A percentile compares a stretch with the other conserved stretches of the same genome.
Evolutionary conservation across 2,329 filamentous ascomycete genomes (phyloP).

Genomic region (Stachybotrys chlorohalonatus): DNA sequence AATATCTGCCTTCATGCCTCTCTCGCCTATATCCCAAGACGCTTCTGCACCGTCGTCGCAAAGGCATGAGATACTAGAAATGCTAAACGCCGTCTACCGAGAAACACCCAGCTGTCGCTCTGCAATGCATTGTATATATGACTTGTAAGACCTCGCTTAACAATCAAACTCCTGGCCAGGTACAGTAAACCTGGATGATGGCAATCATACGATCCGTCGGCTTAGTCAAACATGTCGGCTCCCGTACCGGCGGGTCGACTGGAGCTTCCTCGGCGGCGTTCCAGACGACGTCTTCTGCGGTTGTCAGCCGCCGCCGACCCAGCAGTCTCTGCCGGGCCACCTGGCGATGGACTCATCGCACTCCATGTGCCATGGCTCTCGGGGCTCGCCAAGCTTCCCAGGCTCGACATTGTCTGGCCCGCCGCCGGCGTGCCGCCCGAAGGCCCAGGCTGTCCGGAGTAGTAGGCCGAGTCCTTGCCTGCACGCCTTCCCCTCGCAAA

Average conservation of each 20-base stretch:
- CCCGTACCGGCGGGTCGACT: conserved; percentile 16
- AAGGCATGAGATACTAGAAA: background rate
- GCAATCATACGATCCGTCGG: background rate
- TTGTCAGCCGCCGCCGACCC: conserved; percentile 36
- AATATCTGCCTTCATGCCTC: background rate
- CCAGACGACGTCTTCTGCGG: conserved; percentile 44
- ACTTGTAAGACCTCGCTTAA: too few relatives aligned
- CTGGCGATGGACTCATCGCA: conserved; percentile 38
- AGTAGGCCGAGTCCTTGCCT: conserved; percentile 53
- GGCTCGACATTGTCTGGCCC: conserved; percentile 35
- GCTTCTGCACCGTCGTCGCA: background rate
- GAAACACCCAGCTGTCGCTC: background rate
- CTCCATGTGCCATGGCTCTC: conserved; percentile 47
- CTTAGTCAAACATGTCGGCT: conserved; percentile 28
- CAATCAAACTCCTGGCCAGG: too few relatives aligned
- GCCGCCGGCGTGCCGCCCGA: conserved; percentile 20
- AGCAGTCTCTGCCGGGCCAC: conserved; percentile 24
- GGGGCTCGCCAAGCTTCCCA: conserved; percentile 32
- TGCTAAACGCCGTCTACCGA: background rate
- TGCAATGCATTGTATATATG: background rate
- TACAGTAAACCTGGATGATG: background rate
- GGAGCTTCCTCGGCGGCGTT: conserved; percentile 37
- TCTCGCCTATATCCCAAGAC: background rate
- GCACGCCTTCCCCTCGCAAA: conserved; percentile 42
- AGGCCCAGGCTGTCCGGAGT: conserved; percentile 39